Conservation (phyloP, 2,329 filamentous ascomycete species). For the Hymenoscyphus albidus region DNA sequence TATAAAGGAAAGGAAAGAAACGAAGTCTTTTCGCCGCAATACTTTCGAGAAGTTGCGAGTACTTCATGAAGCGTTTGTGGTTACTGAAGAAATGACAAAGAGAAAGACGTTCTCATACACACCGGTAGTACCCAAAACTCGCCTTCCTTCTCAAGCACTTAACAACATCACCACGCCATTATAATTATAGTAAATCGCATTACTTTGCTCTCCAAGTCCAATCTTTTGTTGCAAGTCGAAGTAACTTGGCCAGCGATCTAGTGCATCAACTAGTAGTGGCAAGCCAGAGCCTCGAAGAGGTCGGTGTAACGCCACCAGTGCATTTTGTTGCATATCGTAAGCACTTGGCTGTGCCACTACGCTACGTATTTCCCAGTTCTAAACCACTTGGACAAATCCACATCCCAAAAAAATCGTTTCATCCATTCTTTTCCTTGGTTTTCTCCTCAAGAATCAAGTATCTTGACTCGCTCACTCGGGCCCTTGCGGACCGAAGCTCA, state of each 20-base stretch:
- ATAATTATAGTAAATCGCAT: not conserved
- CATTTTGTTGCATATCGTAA: not conserved
- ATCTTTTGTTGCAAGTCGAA: not conserved
- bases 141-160: no score
- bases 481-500: not conserved
- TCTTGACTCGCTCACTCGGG: not conserved
- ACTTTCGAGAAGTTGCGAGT: no score
- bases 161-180: not conserved
- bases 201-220: not conserved
- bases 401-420: not conserved
- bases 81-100: no score
- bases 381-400: not conserved
- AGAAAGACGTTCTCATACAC: no score
- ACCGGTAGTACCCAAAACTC: no score
- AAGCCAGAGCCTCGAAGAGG: not conserved
- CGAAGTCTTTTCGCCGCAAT: no score
- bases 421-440: not conserved
- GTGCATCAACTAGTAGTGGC: not conserved
- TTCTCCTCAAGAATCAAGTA: not conserved
- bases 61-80: no score
- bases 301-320: not conserved
- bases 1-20: no score
- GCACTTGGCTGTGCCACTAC: not conserved
- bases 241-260: not conserved
- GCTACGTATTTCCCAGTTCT: not conserved